A percentile compares a stretch with the other conserved stretches of the same genome.
These are phyloP conservation scores for Colletotrichum orchidophilum DNA, from an alignment of 2,329 filamentous ascomycete species.

Conservation along the genomic window DNA sequence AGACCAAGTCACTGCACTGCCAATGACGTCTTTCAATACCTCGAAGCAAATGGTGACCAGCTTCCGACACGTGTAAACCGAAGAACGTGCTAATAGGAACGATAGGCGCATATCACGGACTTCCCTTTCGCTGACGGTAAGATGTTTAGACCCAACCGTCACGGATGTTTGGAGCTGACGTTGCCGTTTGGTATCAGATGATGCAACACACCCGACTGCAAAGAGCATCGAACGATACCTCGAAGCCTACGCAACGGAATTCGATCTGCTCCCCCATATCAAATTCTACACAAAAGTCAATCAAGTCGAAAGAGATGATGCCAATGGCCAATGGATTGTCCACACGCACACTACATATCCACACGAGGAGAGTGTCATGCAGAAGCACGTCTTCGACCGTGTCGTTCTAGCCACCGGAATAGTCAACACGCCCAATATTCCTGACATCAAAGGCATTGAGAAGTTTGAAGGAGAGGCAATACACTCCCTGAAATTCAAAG, in stretches of 20 bases:
- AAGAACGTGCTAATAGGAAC: not conserved
- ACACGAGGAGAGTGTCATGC: not conserved
- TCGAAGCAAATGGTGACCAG: conserved; percentile 22
- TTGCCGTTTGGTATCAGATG: conserved; percentile 32
- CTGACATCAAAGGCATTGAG: conserved; percentile 30
- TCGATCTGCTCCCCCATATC: conserved; percentile 46
- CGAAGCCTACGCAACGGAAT: conserved; percentile 50
- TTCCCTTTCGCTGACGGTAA: conserved; percentile 19
- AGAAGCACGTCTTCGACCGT: conserved; percentile 15
- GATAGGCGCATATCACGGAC: conserved; percentile 25
- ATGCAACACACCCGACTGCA: conserved; percentile 38
- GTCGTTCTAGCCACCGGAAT: conserved; percentile 31
- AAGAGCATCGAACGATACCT: conserved; percentile 47
- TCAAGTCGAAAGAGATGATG: conserved; percentile 21
- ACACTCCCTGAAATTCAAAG: conserved; percentile 34
- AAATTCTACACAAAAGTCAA: conserved; percentile 16
- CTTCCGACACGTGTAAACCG: accelerated
- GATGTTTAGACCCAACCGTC: not conserved
- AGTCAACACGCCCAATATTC: conserved; percentile 14
- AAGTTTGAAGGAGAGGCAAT: conserved; percentile 32
- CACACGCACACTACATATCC: not conserved
- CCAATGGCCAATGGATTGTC: conserved; percentile 1
- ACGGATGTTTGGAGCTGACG: not conserved
- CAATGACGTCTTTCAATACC: conserved; percentile 31
- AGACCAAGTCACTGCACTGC: conserved; percentile 17